Base-by-base conservation (phyloP, 1,139 yeast species). In the Yamadazyma aaseri region DNA sequence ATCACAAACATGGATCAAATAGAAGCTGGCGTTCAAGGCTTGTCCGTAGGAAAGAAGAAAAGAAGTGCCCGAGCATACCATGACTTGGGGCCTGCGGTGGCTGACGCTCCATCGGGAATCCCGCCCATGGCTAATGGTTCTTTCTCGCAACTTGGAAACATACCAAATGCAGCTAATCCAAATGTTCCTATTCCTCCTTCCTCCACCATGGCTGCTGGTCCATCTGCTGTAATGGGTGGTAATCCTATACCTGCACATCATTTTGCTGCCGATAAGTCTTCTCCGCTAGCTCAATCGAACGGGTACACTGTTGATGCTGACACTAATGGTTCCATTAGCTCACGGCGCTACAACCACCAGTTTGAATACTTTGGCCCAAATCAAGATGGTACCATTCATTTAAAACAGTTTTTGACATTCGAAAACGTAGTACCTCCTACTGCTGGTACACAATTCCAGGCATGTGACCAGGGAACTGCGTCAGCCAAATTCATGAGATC, bases 391-490 rank as follows among this genome's bases (percentile, higher is more conserved):
- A 5, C 20, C 8, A 34, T 32, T 7, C 17, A 22, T 6, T 33
- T 32, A 29, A 70, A 68, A 32, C 59, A 75, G 3, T 87, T 84
- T 53, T 66, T 71, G 36, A 84, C 96, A 3, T 80, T 85, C 51
- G 79, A 80, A 50, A 80, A 85, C 48, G 79, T 85, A 3, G 73
- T 76, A 20, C 95, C 97, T 18, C 96, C 97, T 1, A 69, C 79
- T 10, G 82, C 95, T 0, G 86, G 92, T 1, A 77, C 89, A 1
- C 82, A 79, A 45, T 86, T 70, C 51, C 71, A 69, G 35, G 75
- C 84, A 3, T 65, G 76, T 13, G 97, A 92, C 53, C 95, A 89
- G 53, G 96, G 95, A 3, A 76, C 83, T 3, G 78, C 96, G 2
- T 79, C 86, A 20, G 90, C 97, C 10, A 79, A 86, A 43, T 81